phyloP scores from a whole-genome alignment of 139 green algal genomes.

The Ulvella scutata region DNA sequence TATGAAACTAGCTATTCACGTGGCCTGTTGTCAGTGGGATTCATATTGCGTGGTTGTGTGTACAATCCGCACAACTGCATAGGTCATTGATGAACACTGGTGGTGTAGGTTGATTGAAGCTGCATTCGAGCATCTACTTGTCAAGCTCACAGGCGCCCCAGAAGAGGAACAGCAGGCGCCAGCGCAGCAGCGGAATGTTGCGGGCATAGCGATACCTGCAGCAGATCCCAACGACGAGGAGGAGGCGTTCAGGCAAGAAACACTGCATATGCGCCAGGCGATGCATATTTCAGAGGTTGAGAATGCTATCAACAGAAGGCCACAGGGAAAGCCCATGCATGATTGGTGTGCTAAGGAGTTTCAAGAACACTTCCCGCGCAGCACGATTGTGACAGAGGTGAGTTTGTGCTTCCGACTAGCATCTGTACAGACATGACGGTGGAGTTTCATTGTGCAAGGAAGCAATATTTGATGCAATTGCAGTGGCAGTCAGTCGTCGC shows the following conservation, averaged over 20 bases:
- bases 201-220: no score
- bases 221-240: background rate
- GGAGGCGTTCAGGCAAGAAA: background rate
- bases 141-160: background rate
- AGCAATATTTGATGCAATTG: no score
- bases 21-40: no score
- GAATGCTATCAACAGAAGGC: background rate
- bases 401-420: background rate
- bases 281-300: background rate
- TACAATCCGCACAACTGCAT: no score
- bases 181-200: no score
- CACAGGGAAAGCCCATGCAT: background rate
- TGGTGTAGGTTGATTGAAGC: background rate
- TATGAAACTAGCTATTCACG: no score
- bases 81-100: no score
- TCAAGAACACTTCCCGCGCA: background rate
- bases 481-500: no score
- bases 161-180: no score
- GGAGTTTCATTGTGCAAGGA: no score
- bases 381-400: background rate
- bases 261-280: background rate
- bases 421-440: no score
- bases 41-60: no score
- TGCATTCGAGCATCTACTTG: background rate
- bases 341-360: background rate